phyloP scores from a whole-genome alignment of 768 basidiomycete genomes.

The Psilocybe cyanescens region DNA sequence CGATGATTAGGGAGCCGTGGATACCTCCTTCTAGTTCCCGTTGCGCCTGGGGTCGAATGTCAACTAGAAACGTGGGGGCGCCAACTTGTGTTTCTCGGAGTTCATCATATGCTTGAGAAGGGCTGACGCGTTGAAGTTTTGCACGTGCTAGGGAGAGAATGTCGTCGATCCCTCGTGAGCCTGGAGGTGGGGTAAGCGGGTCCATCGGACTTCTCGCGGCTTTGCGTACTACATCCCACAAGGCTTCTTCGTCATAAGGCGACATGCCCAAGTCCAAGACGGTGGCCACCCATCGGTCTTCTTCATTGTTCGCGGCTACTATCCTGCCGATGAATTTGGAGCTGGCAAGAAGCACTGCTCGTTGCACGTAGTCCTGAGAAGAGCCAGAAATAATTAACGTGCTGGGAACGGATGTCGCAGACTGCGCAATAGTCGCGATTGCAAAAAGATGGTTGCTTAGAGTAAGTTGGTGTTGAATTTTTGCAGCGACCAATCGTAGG shows the following conservation, averaged over 20 bases:
- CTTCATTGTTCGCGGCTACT: constrained; percentile 34
- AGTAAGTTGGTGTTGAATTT: constrained; percentile 45
- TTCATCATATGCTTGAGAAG: constrained; percentile 62
- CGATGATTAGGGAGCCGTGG: constrained; percentile 70
- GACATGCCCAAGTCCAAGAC: constrained; percentile 59
- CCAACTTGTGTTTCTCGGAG: constrained; percentile 53
- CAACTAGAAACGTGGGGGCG: constrained; percentile 75
- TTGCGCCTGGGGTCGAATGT: constrained; percentile 71
- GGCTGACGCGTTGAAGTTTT: constrained; percentile 64
- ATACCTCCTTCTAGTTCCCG: constrained; percentile 62
- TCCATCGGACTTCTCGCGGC: constrained; percentile 61
- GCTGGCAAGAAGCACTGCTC: constrained; percentile 64
- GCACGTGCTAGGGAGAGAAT: constrained; percentile 63
- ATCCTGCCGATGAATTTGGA: constrained; percentile 76
- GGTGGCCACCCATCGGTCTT: constrained; percentile 42
- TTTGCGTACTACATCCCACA: constrained; percentile 75
- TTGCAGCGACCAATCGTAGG: constrained; percentile 54
- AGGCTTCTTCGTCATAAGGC: constrained; percentile 64
- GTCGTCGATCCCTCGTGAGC: constrained; percentile 61
- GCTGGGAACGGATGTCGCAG: constrained; percentile 32
- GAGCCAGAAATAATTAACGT: constrained; percentile 64
- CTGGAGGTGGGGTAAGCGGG: constrained; percentile 64
- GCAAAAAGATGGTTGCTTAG: constrained; percentile 55
- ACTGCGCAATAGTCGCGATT: constrained; percentile 50
- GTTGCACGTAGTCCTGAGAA: constrained; percentile 58